A percentile compares a stretch with the other conserved stretches of the same genome.
Evolutionary conservation across 495 filamentous ascomycete genomes (phyloP).

Genomic region (Immersiella caudata): DNA sequence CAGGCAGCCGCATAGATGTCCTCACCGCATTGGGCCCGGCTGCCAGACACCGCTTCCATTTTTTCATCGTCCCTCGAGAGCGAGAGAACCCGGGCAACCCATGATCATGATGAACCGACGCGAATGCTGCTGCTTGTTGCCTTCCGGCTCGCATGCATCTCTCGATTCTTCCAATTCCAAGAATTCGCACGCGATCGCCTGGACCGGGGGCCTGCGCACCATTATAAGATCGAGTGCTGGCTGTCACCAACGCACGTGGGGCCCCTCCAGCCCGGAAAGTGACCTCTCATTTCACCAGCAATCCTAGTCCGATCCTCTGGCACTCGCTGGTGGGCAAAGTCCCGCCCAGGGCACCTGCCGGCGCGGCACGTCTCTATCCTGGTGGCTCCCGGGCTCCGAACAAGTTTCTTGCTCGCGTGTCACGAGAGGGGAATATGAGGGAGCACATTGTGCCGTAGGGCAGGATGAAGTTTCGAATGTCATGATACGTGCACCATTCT

Average conservation of each 20-base stretch:
- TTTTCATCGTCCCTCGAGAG: not conserved
- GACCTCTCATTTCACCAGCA: conserved; percentile 16
- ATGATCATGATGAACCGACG: not conserved
- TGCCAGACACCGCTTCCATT: not conserved
- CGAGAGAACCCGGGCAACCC: not conserved
- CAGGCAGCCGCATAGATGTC: conserved; percentile 16
- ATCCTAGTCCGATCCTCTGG: conserved; percentile 7
- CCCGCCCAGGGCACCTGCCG: not conserved
- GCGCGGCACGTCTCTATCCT: not conserved
- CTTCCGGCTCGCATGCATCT: not conserved
- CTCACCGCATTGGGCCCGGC: conserved; percentile 17
- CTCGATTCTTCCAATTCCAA: not conserved
- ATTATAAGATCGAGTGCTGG: not conserved
- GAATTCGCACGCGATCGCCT: not conserved
- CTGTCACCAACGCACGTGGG: conserved; percentile 15
- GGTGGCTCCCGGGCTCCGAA: not conserved
- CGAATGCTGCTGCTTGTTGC: not conserved
- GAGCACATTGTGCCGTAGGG: not conserved
- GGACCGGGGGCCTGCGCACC: not conserved
- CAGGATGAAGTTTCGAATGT: not conserved
- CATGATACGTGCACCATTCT: not conserved
- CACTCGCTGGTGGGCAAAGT: not conserved
- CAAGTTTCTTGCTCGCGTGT: not conserved
- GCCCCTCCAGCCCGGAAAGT: conserved; percentile 16
- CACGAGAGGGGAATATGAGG: not conserved